Conservation (phyloP, 805 yeast species). For the Kluyveromyces starmeri region DNA sequence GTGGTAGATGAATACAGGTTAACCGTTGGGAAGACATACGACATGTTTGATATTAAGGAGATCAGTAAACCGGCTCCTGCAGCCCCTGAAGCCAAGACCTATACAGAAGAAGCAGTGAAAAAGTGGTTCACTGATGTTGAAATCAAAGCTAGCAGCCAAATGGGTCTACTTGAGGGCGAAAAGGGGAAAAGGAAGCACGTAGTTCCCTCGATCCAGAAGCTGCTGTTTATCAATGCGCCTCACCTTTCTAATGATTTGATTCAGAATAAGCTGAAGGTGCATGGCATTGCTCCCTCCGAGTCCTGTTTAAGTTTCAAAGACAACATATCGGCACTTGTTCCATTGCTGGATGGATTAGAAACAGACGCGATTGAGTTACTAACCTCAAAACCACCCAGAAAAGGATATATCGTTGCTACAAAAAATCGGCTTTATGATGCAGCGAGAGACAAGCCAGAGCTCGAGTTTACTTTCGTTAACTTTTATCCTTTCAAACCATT, state of each 20-base stretch:
- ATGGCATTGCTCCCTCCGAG: constrained; percentile 41
- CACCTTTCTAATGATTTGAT: constrained; percentile 74
- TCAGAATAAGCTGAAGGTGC: constrained; percentile 42
- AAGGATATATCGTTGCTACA: constrained; percentile 59
- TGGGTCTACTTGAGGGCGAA: constrained; percentile 6
- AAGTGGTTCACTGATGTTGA: constrained; percentile 25
- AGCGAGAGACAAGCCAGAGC: constrained; percentile 32
- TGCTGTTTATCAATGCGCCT: constrained; percentile 58
- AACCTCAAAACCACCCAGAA: constrained; percentile 24
- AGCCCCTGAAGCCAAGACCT: constrained; percentile 8
- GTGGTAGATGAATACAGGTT: constrained; percentile 66
- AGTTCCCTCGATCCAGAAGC: constrained; percentile 56
- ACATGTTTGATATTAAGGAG: constrained; percentile 46
- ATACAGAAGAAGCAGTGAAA: constrained; percentile 13
- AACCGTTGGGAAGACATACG: constrained; percentile 64
- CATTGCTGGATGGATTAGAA: constrained; percentile 42
- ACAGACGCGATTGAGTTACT: constrained; percentile 33
- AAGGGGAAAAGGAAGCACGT: constrained; percentile 34
- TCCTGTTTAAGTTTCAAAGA: constrained; percentile 26
- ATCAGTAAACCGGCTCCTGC: constrained; percentile 26
- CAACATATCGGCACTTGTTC: constrained; percentile 27
- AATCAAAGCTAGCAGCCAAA: constrained; percentile 5
- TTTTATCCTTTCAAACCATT: constrained; percentile 61
- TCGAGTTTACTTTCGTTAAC: constrained; percentile 49
- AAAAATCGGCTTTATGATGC: constrained; percentile 44